These are phyloP conservation scores for Trametes polyzona DNA, from an alignment of 1,284 basidiomycete species.

Conservation along the genomic window DNA sequence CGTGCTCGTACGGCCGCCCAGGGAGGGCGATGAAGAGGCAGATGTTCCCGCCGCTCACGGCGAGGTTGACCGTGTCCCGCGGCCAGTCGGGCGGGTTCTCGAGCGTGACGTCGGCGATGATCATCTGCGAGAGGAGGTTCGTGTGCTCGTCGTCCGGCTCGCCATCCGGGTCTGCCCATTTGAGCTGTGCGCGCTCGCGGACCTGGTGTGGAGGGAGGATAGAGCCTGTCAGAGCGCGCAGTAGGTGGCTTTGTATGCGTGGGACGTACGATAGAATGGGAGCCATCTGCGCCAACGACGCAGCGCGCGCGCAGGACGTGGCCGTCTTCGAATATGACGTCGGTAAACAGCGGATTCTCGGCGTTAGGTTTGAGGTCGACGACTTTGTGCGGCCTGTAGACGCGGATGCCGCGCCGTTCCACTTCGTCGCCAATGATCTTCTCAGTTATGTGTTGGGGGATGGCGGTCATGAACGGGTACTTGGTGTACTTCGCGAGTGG, in stretches of 20 bases:
- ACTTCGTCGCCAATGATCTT: constrained; percentile 43
- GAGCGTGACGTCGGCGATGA: constrained; percentile 39
- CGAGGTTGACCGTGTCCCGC: constrained; percentile 21
- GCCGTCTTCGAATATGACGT: constrained; percentile 56
- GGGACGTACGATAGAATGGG: constrained; percentile 49
- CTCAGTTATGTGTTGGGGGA: constrained; percentile 56
- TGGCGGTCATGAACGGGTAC: constrained; percentile 47
- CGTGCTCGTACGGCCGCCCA: constrained; percentile 24
- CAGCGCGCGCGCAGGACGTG: constrained; percentile 49
- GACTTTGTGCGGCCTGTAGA: constrained; percentile 44
- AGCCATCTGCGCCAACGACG: constrained; percentile 62
- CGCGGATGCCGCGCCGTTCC: constrained; percentile 35
- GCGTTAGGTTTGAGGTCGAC: constrained; percentile 29
- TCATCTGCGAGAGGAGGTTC: constrained; percentile 31
- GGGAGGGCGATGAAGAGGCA: constrained; percentile 37
- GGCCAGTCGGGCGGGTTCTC: constrained; percentile 18
- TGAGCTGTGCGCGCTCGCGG: constrained; percentile 32
- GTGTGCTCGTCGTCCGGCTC: constrained; percentile 11
- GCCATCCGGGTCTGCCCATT: constrained; percentile 34
- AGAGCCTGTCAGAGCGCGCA: background rate
- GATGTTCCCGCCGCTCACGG: constrained; percentile 30
- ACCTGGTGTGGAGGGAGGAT: constrained; percentile 23
- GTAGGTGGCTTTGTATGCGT: background rate
- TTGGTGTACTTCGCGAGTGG: constrained; percentile 42
- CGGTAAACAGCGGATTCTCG: constrained; percentile 29